Evolutionary conservation across 441 rosid genomes (phyloP), one percentile per base, ranked within the genome.

Genomic region (Adansonia rubrostipa): DNA sequence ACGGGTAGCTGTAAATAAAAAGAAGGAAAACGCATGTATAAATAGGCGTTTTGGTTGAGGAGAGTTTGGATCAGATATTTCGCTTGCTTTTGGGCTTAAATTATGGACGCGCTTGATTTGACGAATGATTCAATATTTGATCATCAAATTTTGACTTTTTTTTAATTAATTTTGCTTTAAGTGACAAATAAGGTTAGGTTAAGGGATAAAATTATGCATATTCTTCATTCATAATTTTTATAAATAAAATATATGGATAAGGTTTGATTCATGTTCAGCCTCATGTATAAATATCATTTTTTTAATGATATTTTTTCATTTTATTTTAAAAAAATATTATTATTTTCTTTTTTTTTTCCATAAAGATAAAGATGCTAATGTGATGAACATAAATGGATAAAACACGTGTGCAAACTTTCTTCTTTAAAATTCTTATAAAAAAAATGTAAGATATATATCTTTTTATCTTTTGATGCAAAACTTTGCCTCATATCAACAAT

Each of bases 11-110:
- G 36, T 28, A 28, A 28, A 28, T 28, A 1, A 28, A 28, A 28
- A 28, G 42, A 33, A 2, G 66, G 47, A 14, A 33, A 58, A 20
- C 63, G 63, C 63, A 5, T 33, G 45, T 33, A 33, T 63, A 63
- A 66, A 66, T 67, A 67, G 33, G 71, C 71, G 53, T 44, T 44
- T 44, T 44, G 28, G 11, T 40, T 36, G 1, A 13, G 9, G 1
- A 9, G 67, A 47, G 68, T 63, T 42, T 17, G 6, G 28, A 42
- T 66, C 4, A 44, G 50, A 42, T 66, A 33, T 42, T 42, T 66
- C 71, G 28, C 51, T 66, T 66, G 28, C 71, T 45, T 44, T 67
- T 19, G 4, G 71, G 53, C 71, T 44, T 17, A 67, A 3, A 5
- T 44, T 44, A 0, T 44, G 28, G 71, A 67, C 33, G 33, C 70